These are phyloP conservation scores for Rhizopogon vulgaris DNA, from an alignment of 768 basidiomycete species.

Conservation along the genomic window DNA sequence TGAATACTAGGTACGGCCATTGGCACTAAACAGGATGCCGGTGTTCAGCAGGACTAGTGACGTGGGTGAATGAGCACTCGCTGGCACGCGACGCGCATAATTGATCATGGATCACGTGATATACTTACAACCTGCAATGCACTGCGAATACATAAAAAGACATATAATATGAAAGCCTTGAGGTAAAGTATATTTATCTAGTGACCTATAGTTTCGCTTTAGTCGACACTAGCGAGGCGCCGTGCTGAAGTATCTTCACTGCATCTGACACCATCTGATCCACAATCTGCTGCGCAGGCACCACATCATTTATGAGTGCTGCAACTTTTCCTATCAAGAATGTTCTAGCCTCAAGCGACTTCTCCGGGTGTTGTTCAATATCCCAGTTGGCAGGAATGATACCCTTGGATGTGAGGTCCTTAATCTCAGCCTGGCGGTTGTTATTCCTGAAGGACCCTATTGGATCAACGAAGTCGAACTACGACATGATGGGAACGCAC, in stretches of 20 bases:
- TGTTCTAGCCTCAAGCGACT: constrained; percentile 53
- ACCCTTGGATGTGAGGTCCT: constrained; percentile 77
- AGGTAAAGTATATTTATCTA: neutral
- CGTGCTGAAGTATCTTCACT: constrained; percentile 37
- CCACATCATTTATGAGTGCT: constrained; percentile 64
- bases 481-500: constrained; percentile 31
- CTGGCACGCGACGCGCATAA: too few relatives aligned
- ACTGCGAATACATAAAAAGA: too few relatives aligned
- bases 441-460: constrained; percentile 48
- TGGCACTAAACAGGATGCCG: neutral
- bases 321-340: constrained; percentile 88
- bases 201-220: constrained; percentile 45
- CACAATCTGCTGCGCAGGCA: constrained; percentile 78
- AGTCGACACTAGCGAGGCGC: constrained; percentile 30
- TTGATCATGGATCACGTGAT: neutral
- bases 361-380: constrained; percentile 76
- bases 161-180: neutral
- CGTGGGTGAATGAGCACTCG: too few relatives aligned
- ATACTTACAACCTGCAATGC: neutral
- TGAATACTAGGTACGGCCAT: constrained; percentile 12
- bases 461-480: neutral
- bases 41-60: too few relatives aligned
- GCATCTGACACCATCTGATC: constrained; percentile 73
- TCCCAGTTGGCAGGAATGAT: constrained; percentile 71
- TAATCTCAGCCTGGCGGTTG: constrained; percentile 76